Evolutionary conservation across 768 basidiomycete species (phyloP).

Genomic region (Suillus subaureus): DNA sequence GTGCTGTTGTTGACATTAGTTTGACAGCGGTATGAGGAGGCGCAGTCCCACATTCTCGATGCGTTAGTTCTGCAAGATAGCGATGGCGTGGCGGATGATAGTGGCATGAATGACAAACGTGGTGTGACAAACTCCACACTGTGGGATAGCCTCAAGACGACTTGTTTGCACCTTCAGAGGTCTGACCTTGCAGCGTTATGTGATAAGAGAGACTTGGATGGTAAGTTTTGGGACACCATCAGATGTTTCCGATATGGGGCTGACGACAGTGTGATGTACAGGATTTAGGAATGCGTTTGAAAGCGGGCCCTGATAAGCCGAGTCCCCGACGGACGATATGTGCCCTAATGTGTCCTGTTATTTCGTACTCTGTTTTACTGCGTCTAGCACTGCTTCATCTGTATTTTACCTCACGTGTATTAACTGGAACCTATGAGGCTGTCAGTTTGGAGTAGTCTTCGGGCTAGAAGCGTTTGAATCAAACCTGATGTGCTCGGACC

Average conservation of each 20-base stretch:
- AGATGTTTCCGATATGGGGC: background rate
- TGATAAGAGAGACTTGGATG: slow-evolving; percentile 70
- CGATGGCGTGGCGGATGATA: slow-evolving; percentile 63
- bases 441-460: background rate
- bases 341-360: background rate
- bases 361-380: background rate
- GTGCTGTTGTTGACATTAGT: slow-evolving; percentile 3
- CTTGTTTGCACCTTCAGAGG: slow-evolving; percentile 79
- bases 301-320: background rate
- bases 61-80: slow-evolving; percentile 88
- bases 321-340: too few species aligned
- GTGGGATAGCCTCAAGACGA: slow-evolving; percentile 88
- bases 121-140: slow-evolving; percentile 77
- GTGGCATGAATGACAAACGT: slow-evolving; percentile 50
- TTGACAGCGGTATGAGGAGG: slow-evolving; percentile 79
- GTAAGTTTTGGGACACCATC: slow-evolving; percentile 30
- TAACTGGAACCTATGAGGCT: slow-evolving; percentile 3
- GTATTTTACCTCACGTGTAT: slow-evolving; percentile 1
- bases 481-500: slow-evolving; percentile 26
- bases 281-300: slow-evolving; percentile 16
- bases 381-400: slow-evolving; percentile 6
- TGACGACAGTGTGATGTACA: slow-evolving; percentile 3
- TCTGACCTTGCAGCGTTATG: slow-evolving; percentile 77
- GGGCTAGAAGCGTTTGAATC: background rate
- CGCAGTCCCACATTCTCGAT: slow-evolving; percentile 83